These are phyloP conservation scores for Stagonosporopsis rhizophila DNA, from an alignment of 2,329 filamentous ascomycete genomes.

Conservation along the genomic window DNA sequence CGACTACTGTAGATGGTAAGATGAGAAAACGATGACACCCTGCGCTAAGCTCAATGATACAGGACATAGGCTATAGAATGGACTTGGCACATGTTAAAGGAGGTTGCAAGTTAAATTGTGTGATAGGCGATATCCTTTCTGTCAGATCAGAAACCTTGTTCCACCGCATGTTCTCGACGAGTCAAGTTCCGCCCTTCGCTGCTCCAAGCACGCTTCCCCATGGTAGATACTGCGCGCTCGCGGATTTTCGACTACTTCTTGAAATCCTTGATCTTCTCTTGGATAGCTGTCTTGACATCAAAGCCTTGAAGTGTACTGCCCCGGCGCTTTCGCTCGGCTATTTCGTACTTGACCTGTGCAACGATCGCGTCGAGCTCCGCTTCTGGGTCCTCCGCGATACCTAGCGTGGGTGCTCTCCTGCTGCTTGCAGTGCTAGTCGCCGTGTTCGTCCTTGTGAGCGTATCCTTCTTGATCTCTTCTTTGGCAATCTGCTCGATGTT, in stretches of 20 bases:
- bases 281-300: constrained; percentile 46
- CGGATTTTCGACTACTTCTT: constrained; percentile 20
- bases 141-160: neutral
- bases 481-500: constrained; percentile 40
- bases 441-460: constrained; percentile 60
- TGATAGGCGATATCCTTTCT: neutral
- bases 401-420: constrained; percentile 70
- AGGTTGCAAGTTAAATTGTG: too few relatives aligned
- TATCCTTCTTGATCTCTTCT: constrained; percentile 45
- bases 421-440: constrained; percentile 59
- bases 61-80: neutral
- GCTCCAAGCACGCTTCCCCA: neutral
- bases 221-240: too few relatives aligned
- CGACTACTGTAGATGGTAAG: neutral
- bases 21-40: neutral
- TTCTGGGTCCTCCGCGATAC: constrained; percentile 78
- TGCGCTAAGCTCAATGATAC: neutral
- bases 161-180: neutral
- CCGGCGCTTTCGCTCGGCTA: constrained; percentile 65
- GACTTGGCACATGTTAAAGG: neutral
- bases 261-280: constrained; percentile 47
- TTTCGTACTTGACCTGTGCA: constrained; percentile 74
- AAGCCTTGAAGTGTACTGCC: constrained; percentile 48
- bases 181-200: neutral
- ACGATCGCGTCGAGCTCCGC: constrained; percentile 80